These are phyloP conservation scores for Davidsoniella australis DNA, from an alignment of 2,329 filamentous ascomycete species.

Conservation along the genomic window DNA sequence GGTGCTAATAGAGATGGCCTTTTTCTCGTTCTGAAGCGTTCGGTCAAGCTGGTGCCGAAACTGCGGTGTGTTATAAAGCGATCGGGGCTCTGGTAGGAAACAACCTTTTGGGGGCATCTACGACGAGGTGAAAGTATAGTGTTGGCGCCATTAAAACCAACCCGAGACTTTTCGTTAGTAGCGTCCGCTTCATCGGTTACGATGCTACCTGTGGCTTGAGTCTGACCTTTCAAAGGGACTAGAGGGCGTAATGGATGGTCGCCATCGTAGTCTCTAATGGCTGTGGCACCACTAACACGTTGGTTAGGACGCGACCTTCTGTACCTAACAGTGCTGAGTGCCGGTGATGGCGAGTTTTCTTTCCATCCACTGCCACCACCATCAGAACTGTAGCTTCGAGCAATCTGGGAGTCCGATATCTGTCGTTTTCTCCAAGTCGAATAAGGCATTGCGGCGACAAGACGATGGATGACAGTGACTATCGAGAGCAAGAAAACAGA, in stretches of 20 bases:
- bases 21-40: conserved; percentile 4
- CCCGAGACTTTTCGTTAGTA: no score
- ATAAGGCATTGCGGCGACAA: no score
- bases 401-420: not conserved
- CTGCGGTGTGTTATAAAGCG: conserved; percentile 10
- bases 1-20: not conserved
- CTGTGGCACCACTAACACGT: no score
- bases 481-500: no score
- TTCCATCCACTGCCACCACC: conserved; percentile 1
- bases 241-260: not conserved
- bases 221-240: not conserved
- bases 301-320: no score
- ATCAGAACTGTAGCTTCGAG: conserved; percentile 5
- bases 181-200: no score
- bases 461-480: no score
- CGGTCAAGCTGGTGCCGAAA: not conserved
- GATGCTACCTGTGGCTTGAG: not conserved
- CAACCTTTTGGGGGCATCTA: not conserved
- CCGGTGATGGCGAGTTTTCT: conserved; percentile 6
- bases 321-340: no score
- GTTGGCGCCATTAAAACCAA: no score
- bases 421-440: not conserved
- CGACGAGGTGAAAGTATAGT: not conserved
- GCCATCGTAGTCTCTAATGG: no score
- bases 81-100: conserved; percentile 3